Evolutionary conservation across 75 land plant genomes (phyloP).

Genomic region (Gnetum montanum): DNA sequence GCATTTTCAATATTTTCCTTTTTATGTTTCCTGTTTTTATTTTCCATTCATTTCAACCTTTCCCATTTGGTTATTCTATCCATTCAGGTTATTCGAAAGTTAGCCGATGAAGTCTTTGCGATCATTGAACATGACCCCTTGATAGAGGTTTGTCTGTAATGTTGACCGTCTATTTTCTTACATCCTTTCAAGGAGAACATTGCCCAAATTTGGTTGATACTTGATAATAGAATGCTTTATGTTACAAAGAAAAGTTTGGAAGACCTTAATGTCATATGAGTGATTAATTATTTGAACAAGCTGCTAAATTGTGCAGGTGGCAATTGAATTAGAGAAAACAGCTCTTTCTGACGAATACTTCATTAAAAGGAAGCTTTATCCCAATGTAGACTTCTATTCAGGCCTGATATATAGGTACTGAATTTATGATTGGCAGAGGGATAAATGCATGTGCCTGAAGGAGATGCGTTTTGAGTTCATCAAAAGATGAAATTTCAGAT

Average conservation of each 20-base stretch:
- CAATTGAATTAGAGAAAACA: conserved; percentile 94
- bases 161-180: neutral
- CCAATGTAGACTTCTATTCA: conserved; percentile 99
- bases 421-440: too few species aligned
- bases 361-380: conserved; percentile 89
- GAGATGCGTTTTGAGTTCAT: neutral
- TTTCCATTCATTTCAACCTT: neutral
- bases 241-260: neutral
- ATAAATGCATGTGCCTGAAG: neutral
- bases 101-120: conserved; percentile 97
- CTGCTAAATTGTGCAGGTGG: conserved; percentile 94
- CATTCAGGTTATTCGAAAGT: conserved; percentile 42
- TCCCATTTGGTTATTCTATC: conserved; percentile 12
- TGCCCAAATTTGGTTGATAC: neutral
- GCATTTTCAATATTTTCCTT: conserved; percentile 10
- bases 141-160: conserved; percentile 64
- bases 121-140: conserved; percentile 96
- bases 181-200: neutral
- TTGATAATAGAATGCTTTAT: neutral
- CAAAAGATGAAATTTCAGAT: neutral
- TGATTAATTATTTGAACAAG: neutral
- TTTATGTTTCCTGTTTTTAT: neutral
- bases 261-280: neutral
- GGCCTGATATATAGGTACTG: conserved; percentile 91
- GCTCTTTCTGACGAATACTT: conserved; percentile 96